Evolutionary conservation across 495 filamentous ascomycete species (phyloP).

Genomic region (Neurospora sp.): DNA sequence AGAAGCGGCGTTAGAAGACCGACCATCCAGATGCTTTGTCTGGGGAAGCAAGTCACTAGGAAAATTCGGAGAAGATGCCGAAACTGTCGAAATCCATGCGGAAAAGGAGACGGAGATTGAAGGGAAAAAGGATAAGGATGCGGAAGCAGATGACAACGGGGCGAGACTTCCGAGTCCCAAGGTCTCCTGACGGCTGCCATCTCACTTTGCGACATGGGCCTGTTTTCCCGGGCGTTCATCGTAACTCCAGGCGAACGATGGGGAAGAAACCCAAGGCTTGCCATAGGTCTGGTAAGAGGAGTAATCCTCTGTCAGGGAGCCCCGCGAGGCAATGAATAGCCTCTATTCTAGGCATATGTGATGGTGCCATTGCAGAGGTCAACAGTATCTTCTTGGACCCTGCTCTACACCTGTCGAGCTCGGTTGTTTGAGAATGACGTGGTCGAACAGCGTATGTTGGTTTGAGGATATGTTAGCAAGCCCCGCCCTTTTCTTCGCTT

Average conservation of each 20-base stretch:
- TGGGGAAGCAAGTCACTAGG: background rate
- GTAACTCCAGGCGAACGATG: background rate
- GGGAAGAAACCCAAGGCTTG: background rate
- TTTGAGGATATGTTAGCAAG: background rate
- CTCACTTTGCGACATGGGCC: background rate
- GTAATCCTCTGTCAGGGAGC: background rate
- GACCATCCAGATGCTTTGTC: background rate
- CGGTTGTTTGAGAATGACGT: background rate
- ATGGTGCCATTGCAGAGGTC: background rate
- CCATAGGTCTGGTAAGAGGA: background rate
- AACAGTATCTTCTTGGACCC: background rate
- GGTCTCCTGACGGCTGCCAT: background rate
- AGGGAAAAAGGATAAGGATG: background rate
- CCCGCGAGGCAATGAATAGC: background rate
- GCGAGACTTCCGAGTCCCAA: background rate
- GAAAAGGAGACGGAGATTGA: background rate
- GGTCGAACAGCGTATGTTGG: background rate
- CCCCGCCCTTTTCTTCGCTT: background rate
- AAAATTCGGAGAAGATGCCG: background rate
- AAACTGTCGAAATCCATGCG: background rate
- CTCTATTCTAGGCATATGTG: background rate
- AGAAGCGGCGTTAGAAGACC: background rate
- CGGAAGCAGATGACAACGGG: background rate
- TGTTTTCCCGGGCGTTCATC: background rate
- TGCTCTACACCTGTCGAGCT: background rate